Percentiles rank a stretch among this genome's conserved stretches.
Evolutionary conservation across 1,284 basidiomycete species (phyloP).

Genomic region (Pseudozyma hubeiensis): DNA sequence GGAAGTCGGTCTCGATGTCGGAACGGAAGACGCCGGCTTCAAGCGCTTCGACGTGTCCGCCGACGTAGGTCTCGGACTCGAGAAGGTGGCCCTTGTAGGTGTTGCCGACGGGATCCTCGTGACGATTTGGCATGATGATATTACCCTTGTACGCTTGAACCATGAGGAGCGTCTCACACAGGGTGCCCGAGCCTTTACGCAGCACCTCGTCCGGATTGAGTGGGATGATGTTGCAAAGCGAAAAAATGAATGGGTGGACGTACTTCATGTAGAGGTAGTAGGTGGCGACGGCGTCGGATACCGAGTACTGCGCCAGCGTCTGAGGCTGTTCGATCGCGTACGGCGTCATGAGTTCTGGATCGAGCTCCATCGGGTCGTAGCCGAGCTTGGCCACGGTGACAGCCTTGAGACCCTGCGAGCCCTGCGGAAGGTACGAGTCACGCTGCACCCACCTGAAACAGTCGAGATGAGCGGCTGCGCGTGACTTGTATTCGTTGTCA

Average conservation of each 20-base stretch:
- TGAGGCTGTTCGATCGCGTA: constrained; percentile 98
- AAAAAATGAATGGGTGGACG: constrained; percentile 99
- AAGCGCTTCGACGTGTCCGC: constrained; percentile 97
- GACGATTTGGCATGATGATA: constrained; percentile 98
- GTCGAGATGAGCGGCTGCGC: constrained; percentile 97
- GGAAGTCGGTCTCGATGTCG: constrained; percentile 95
- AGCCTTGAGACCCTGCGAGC: constrained; percentile 97
- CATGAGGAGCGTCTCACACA: constrained; percentile 98
- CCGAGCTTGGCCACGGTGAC: constrained; percentile 97
- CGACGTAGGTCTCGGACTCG: constrained; percentile 97
- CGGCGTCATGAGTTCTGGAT: constrained; percentile 99
- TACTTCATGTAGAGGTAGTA: constrained; percentile 99
- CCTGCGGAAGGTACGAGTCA: constrained; percentile 98
- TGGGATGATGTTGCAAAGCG: constrained; percentile 98
- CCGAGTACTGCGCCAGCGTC: constrained; percentile 94
- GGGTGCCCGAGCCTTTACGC: constrained; percentile 93
- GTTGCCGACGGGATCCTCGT: constrained; percentile 90
- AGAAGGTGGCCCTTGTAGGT: constrained; percentile 96
- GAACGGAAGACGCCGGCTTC: constrained; percentile 98
- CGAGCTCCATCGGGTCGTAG: constrained; percentile 96
- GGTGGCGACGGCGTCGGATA: constrained; percentile 98
- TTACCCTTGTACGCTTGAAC: constrained; percentile 92
- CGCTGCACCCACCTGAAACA: constrained; percentile 99
- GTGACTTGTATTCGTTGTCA: constrained; percentile 95
- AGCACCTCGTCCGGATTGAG: constrained; percentile 96